Percentiles rank a stretch among this genome's conserved stretches.
Conservation (phyloP, 495 filamentous ascomycete genomes). For the Tricharina praecox region DNA sequence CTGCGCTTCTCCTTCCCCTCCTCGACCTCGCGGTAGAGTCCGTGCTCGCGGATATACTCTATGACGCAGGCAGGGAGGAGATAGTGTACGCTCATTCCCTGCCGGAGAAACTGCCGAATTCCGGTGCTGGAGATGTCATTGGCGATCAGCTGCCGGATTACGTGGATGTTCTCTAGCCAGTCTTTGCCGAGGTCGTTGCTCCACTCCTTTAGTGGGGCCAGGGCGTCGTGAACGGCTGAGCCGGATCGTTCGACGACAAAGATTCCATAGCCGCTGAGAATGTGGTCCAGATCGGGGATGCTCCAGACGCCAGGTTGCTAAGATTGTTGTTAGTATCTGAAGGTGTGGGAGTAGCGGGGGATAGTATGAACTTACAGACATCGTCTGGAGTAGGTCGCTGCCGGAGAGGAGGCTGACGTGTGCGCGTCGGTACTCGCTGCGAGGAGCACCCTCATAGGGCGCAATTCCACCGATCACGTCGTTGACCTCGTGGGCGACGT, state of each 20-base stretch:
- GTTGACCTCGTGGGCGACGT: slow-evolving; percentile 81
- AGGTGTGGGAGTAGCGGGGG: not conserved
- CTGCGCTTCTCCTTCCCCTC: slow-evolving; percentile 18
- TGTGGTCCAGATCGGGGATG: slow-evolving; percentile 64
- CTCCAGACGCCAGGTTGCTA: slow-evolving; percentile 52
- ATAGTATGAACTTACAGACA: slow-evolving; percentile 30
- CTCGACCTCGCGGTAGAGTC: slow-evolving; percentile 48
- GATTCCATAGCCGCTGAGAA: slow-evolving; percentile 68
- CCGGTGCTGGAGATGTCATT: slow-evolving; percentile 85
- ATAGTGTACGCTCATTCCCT: slow-evolving; percentile 57
- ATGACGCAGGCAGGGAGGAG: slow-evolving; percentile 36
- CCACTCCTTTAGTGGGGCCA: slow-evolving; percentile 48
- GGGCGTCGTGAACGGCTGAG: slow-evolving; percentile 73
- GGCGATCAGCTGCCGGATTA: slow-evolving; percentile 75
- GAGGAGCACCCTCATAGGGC: slow-evolving; percentile 39
- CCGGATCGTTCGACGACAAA: slow-evolving; percentile 82
- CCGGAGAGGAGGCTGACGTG: slow-evolving; percentile 63
- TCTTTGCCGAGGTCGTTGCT: slow-evolving; percentile 17
- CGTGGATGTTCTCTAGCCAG: slow-evolving; percentile 55
- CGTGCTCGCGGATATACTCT: slow-evolving; percentile 60
- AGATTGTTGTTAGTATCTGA: slow-evolving; percentile 4
- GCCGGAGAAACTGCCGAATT: slow-evolving; percentile 64
- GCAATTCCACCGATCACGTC: slow-evolving; percentile 56
- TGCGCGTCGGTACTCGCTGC: slow-evolving; percentile 32
- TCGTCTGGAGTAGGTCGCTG: slow-evolving; percentile 74